A percentile compares a stretch with the other conserved stretches of the same genome.
Conservation (phyloP, 768 basidiomycete genomes). For the Flagelloscypha sp. region DNA sequence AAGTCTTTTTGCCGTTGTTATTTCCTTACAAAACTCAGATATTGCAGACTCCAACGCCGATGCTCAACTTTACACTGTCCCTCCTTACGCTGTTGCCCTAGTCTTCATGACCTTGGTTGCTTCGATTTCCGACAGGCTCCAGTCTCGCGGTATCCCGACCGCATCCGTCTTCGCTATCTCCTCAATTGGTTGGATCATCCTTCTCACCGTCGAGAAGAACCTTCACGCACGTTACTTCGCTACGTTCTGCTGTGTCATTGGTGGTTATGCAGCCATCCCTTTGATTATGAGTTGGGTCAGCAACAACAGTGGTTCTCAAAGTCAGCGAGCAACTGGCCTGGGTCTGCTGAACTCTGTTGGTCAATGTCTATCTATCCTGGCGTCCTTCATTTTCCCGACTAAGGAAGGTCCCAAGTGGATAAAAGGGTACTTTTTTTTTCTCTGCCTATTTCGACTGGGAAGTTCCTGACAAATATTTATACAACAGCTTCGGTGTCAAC, state of each 20-base stretch:
- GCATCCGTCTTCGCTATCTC: slow-evolving; percentile 20
- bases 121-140: slow-evolving; percentile 57
- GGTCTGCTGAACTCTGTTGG: slow-evolving; percentile 77
- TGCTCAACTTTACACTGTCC: slow-evolving; percentile 71
- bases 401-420: slow-evolving; percentile 57
- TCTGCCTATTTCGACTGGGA: too few relatives aligned
- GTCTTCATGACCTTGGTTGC: slow-evolving; percentile 52
- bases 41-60: slow-evolving; percentile 48
- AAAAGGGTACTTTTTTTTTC: slow-evolving; percentile 27
- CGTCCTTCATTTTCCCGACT: slow-evolving; percentile 64
- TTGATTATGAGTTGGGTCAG: slow-evolving; percentile 70
- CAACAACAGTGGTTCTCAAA: slow-evolving; percentile 72
- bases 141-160: slow-evolving; percentile 43
- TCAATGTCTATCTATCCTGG: slow-evolving; percentile 69
- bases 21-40: slow-evolving; percentile 6
- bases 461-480: too few relatives aligned
- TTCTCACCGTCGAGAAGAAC: slow-evolving; percentile 46
- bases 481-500: background rate
- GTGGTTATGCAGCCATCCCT: slow-evolving; percentile 72
- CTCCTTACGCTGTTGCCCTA: slow-evolving; percentile 70
- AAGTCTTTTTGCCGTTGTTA: slow-evolving; percentile 17
- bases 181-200: slow-evolving; percentile 28
- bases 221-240: slow-evolving; percentile 68
- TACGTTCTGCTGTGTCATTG: slow-evolving; percentile 67
- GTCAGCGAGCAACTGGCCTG: slow-evolving; percentile 68